Base-by-base conservation (phyloP, 805 yeast genomes). In the Komagataella pseudopastoris region DNA sequence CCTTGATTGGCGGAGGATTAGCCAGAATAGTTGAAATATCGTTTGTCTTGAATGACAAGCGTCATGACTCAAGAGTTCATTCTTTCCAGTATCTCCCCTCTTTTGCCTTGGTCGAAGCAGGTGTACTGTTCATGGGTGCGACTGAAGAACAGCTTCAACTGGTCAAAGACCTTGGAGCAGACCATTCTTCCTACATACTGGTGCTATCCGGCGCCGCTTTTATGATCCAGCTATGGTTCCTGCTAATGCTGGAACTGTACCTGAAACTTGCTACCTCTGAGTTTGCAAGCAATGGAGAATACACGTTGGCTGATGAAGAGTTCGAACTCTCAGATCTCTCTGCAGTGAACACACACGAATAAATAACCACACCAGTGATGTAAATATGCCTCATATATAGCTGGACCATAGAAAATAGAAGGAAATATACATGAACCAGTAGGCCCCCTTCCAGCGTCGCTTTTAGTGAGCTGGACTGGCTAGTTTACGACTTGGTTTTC, bases 11-110 rank as follows among this genome's bases (percentile, higher is more conserved):
- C 3, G 95, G 93, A 14, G 97, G 97, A 0, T 64, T 78, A 10
- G 64, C 78, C 10, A 74, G 98, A 53, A 81, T 90, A 47, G 66
- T 85, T 50, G 98, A 91, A 63, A 86, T 90, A 51, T 74, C 84
- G 49, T 81, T 90, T 58, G 63, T 91, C n/a, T 70, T 90, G 50
- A 66, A 72, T 22, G 98, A 89, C 61, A 71, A 73, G 48, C 66
- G 78, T 23, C 56, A 58, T 18, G 58, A 57, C 23, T 58, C 69
- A 10, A 60, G 66, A 44, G 78, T 88, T 20, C 61, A 71, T 45
- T 74, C 90, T 1, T 88, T 89, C 71, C 98, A 91, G 67, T 86
- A 86, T 63, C 60, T 89, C n/a, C 83, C 98, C 2, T 85, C 96
- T 2, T 80, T 88, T 63, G 77, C 88, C 51, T 71, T 91, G 50